These are phyloP conservation scores for Aspergillus ostianus DNA, from an alignment of 495 filamentous ascomycete genomes.

Conservation along the genomic window DNA sequence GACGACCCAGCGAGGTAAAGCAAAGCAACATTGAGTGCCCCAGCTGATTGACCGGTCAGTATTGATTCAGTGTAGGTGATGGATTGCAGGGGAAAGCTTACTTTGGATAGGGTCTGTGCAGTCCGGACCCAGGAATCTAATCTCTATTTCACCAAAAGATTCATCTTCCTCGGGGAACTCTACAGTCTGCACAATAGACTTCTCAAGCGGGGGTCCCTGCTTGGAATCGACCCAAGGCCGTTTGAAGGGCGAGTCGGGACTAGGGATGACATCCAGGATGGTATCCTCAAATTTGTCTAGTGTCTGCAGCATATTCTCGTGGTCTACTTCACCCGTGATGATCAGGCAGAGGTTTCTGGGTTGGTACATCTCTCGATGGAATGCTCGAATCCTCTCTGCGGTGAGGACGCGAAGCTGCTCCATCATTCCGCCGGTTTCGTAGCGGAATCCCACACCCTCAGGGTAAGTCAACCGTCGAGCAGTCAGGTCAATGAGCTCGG, in stretches of 20 bases:
- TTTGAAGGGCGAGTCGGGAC: constrained; percentile 70
- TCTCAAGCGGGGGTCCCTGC: constrained; percentile 64
- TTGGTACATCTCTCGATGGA: constrained; percentile 97
- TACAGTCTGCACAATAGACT: constrained; percentile 70
- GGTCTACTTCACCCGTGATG: constrained; percentile 85
- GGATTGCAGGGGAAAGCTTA: constrained; percentile 28
- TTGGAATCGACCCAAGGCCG: constrained; percentile 89
- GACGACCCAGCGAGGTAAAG: constrained; percentile 90
- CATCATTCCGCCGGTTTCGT: constrained; percentile 98
- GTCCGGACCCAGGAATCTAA: constrained; percentile 82
- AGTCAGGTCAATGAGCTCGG: constrained; percentile 79
- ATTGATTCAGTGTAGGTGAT: neutral
- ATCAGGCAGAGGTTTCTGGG: constrained; percentile 92
- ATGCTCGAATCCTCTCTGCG: constrained; percentile 83
- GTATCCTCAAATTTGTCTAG: constrained; percentile 86
- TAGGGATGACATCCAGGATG: constrained; percentile 77
- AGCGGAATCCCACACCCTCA: constrained; percentile 85
- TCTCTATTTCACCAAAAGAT: constrained; percentile 77
- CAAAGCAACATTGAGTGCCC: constrained; percentile 72
- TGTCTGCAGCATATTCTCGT: constrained; percentile 72
- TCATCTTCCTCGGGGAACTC: constrained; percentile 98
- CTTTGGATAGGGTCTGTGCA: constrained; percentile 60
- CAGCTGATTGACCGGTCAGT: constrained; percentile 37
- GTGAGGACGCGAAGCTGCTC: constrained; percentile 81
- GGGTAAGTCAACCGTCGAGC: constrained; percentile 81